Conservation (phyloP, 179 eudicot genomes). For the Sideroxylon spinosum region DNA sequence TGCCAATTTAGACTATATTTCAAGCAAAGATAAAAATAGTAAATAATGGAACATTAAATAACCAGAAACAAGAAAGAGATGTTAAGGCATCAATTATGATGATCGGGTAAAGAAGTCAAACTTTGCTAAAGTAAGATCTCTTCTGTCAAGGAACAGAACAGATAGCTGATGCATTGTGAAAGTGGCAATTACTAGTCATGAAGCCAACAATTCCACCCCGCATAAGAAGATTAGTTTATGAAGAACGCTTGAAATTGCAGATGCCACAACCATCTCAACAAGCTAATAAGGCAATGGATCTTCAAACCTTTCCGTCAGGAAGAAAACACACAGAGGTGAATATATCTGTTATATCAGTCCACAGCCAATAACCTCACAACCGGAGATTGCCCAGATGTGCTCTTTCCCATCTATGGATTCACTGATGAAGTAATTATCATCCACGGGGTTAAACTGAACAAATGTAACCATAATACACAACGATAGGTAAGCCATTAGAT, state of each 20-base stretch:
- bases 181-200: constrained; percentile 65
- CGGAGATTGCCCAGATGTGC: constrained; percentile 59
- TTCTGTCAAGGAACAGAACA: background rate
- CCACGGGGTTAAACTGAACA: constrained; percentile 72
- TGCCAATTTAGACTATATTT: background rate
- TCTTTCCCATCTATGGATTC: constrained; percentile 39
- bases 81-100: background rate
- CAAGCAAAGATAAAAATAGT: background rate
- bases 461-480: constrained; percentile 68
- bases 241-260: background rate
- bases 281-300: background rate
- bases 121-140: background rate
- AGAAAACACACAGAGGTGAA: constrained; percentile 82
- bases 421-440: constrained; percentile 73
- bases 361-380: constrained; percentile 76
- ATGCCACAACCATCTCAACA: background rate
- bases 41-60: background rate
- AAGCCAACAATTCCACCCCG: constrained; percentile 85
- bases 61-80: background rate
- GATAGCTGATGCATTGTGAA: constrained; percentile 63
- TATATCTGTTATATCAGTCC: constrained; percentile 74
- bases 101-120: too few species aligned
- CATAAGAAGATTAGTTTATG: constrained; percentile 4
- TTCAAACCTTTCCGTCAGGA: constrained; percentile 73
- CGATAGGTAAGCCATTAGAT: constrained; percentile 5